phyloP scores from a whole-genome alignment of 2,329 filamentous ascomycete genomes.

The Fusarium papillatum region DNA sequence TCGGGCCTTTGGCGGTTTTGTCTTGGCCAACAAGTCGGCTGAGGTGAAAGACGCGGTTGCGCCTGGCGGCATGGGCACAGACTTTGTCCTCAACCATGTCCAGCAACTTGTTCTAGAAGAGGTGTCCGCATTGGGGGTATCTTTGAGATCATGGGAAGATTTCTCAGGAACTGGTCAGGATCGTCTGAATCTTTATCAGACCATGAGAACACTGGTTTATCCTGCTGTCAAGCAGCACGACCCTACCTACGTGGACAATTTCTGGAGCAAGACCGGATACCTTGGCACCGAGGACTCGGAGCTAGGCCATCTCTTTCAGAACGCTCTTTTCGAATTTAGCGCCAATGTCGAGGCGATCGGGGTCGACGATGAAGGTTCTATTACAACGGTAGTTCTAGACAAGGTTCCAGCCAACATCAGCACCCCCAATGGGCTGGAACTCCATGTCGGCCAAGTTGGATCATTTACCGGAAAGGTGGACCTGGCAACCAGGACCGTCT shows the following conservation, averaged over 20 bases:
- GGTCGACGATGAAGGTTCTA: not conserved
- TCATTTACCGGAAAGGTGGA: not conserved
- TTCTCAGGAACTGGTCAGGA: no score
- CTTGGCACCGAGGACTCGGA: constrained; percentile 21
- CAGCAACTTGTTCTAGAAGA: no score
- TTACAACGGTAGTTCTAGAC: not conserved
- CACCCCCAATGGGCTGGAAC: not conserved
- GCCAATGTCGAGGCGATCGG: not conserved
- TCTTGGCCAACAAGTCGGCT: no score
- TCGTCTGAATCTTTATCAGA: no score
- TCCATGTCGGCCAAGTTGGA: not conserved
- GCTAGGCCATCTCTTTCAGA: constrained; percentile 3
- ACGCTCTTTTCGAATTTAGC: not conserved
- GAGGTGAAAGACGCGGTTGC: no score
- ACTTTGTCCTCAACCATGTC: no score
- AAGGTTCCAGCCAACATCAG: not conserved
- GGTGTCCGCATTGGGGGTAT: no score
- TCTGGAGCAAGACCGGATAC: constrained; percentile 32
- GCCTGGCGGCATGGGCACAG: no score
- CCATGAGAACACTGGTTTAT: not conserved
- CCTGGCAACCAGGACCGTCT: not conserved
- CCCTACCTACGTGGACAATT: constrained; percentile 30
- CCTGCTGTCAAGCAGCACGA: not conserved
- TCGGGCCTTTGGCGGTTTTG: no score
- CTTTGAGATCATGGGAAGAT: no score